Base-by-base conservation (phyloP, 1,284 basidiomycete species). In the Puccinia horiana region DNA sequence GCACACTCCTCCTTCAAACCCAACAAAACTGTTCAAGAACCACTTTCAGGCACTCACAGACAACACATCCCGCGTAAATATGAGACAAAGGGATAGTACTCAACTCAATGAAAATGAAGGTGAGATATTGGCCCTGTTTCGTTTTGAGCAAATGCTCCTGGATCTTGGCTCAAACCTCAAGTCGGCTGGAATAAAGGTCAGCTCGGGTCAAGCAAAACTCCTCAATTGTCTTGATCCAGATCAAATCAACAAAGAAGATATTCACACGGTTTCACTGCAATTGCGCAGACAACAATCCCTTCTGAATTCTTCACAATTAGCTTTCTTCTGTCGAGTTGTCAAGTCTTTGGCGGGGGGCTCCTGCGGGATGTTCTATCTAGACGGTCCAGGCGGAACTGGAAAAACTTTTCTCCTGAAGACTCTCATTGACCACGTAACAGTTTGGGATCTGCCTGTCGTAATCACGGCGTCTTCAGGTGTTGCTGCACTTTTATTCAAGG, bases 361-460 rank as follows among this genome's bases (percentile, higher is more conserved):
- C 18, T 52, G 6, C 11, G 5, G n/a, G 72, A n/a, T 9, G 9
- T 63, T 63, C 32, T 37, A 35, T 20, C 12, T 63, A 8, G 58
- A 63, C 32, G 58, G 58, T 3, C 58, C 58, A 1, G 58, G 58
- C 6, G 58, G 58, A 35, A 63, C 58, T 83, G 89, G 89, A 2
- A 91, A 90, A 83, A 90, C 89, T 0, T 90, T 87, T 85, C 61
- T 90, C 0, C 88, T 88, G 81, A 89, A 88, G 9, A 87, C 88
- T 0, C 82, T 90, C 56, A 87, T 87, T 80, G 63, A 85, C 75
- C 23, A 77, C 83, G 16, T 79, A 85, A 42, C 85, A 85, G 0
- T 32, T 83, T 18, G 87, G 90, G 83, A 86, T 20, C 49, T 88
- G 0, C 89, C 88, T 2, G 89, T 89, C 0, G 88, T 90, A 76